Conservation (phyloP, 192 early-diverging fungal species). For the Physocladia obscura region DNA sequence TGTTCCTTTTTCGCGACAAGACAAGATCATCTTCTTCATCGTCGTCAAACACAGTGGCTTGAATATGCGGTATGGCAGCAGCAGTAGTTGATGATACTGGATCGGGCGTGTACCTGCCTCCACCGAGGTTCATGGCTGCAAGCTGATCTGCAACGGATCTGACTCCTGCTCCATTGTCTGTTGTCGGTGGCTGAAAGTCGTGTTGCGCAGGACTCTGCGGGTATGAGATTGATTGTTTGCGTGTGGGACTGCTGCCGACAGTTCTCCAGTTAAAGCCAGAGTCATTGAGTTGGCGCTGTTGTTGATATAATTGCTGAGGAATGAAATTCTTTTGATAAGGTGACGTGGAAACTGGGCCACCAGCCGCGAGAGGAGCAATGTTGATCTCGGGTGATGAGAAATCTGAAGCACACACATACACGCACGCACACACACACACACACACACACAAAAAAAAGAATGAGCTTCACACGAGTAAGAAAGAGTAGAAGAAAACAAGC, state of each 20-base stretch:
- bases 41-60: background rate
- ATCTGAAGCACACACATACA: background rate
- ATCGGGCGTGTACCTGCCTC: slow-evolving; percentile 8
- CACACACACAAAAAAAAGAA: no score
- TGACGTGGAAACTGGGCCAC: background rate
- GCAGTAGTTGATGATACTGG: background rate
- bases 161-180: background rate
- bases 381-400: background rate
- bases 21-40: slow-evolving; percentile 36
- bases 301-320: slow-evolving; percentile 7
- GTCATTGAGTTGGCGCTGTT: background rate
- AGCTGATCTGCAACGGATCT: background rate
- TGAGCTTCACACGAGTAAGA: background rate
- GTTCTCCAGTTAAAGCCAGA: slow-evolving; percentile 53
- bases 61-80: background rate
- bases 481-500: background rate
- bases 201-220: slow-evolving; percentile 51
- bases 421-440: no score
- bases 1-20: slow-evolving; percentile 33
- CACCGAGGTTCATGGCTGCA: slow-evolving; percentile 21
- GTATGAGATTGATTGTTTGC: slow-evolving; percentile 42
- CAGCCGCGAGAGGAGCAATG: background rate
- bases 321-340: background rate
- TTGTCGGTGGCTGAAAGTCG: no score
- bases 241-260: slow-evolving; percentile 57